Conservation (phyloP, 169 alveolate species). For the Plasmodium berghei region DNA sequence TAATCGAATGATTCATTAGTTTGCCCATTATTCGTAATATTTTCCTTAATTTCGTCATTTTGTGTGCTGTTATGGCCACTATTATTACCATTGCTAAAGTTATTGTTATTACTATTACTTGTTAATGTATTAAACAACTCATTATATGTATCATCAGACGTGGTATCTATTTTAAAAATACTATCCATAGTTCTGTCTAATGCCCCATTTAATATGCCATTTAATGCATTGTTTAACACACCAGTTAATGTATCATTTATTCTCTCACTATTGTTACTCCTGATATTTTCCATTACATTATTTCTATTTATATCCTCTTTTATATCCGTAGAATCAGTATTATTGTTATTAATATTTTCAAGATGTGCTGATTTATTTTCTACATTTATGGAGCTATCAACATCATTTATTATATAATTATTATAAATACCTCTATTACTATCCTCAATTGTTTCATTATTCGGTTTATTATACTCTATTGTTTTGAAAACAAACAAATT, state of each 20-base stretch:
- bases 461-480: background rate
- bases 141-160: slow-evolving; percentile 10
- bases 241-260: too few relatives aligned
- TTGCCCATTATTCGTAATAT: background rate
- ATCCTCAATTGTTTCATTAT: background rate
- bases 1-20: slow-evolving; percentile 43
- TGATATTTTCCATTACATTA: slow-evolving; percentile 9
- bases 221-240: background rate
- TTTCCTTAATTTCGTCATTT: slow-evolving; percentile 9
- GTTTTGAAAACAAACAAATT: background rate
- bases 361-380: slow-evolving; percentile 23
- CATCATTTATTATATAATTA: background rate
- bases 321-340: background rate
- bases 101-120: background rate
- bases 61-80: background rate
- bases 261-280: background rate
- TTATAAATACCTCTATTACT: background rate
- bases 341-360: background rate
- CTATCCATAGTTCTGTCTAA: slow-evolving; percentile 1
- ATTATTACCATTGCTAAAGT: background rate
- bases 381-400: background rate
- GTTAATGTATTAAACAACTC: slow-evolving; percentile 13
- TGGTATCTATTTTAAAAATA: background rate
- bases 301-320: background rate
- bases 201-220: background rate